A percentile compares a stretch with the other conserved stretches of the same genome.
These are phyloP conservation scores for Trichopus zeylanicus DNA, from an alignment of 116 monocot genomes.

Conservation along the genomic window DNA sequence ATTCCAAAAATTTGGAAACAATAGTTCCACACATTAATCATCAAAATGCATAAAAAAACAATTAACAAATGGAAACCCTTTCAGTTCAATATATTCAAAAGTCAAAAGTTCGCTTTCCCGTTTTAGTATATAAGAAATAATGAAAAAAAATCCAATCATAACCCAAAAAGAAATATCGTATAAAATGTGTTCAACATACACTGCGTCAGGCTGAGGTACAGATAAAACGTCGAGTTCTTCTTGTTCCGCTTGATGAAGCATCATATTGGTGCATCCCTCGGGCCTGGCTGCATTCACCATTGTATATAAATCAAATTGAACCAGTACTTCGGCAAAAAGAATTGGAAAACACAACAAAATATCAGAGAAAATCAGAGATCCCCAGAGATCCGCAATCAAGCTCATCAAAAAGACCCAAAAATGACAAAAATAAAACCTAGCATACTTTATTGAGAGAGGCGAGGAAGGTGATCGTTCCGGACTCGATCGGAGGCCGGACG, in stretches of 20 bases:
- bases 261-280: constrained; percentile 45
- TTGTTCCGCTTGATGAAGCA: constrained; percentile 76
- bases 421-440: no score
- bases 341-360: background rate
- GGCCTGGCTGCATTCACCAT: constrained; percentile 40
- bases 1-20: background rate
- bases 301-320: background rate
- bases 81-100: background rate
- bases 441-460: constrained; percentile 74
- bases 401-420: background rate
- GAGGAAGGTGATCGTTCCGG: constrained; percentile 72
- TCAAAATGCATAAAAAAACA: background rate
- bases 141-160: no score
- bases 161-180: background rate
- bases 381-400: background rate
- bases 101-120: background rate
- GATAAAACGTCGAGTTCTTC: constrained; percentile 52
- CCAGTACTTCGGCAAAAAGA: background rate
- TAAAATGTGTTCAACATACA: constrained; percentile 22
- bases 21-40: background rate
- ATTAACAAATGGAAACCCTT: background rate
- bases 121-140: background rate
- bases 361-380: background rate
- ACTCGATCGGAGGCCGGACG: constrained; percentile 33
- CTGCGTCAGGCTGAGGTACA: constrained; percentile 52